Conservation (phyloP, 2,329 filamentous ascomycete species). For the Plectosphaerella cucumerina region DNA sequence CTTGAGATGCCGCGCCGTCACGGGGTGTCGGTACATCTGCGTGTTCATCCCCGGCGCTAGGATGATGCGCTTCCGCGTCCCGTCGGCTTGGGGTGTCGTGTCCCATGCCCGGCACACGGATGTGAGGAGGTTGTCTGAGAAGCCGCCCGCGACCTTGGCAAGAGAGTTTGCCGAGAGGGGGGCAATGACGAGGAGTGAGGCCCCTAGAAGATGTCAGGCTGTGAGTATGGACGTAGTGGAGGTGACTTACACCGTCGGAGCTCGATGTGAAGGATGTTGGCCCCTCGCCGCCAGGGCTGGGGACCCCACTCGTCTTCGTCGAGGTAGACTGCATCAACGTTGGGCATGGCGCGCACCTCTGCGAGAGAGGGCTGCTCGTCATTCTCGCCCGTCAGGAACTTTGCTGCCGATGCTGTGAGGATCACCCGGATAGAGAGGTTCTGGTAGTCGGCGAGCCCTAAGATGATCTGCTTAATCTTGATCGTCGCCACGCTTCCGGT, state of each 20-base stretch:
- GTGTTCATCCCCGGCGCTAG: conserved; percentile 86
- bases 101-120: conserved; percentile 85
- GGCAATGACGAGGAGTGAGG: conserved; percentile 73
- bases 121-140: conserved; percentile 73
- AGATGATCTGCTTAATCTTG: conserved; percentile 67
- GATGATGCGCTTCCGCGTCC: conserved; percentile 60
- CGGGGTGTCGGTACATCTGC: conserved; percentile 83
- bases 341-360: conserved; percentile 54
- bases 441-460: conserved; percentile 45
- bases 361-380: conserved; percentile 69
- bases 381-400: conserved; percentile 74
- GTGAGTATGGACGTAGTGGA: conserved; percentile 1
- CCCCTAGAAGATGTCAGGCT: conserved; percentile 46
- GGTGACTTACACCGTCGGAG: conserved; percentile 52
- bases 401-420: conserved; percentile 67
- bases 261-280: conserved; percentile 87
- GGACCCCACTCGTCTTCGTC: conserved; percentile 82
- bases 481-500: conserved; percentile 59
- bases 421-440: conserved; percentile 79
- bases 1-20: conserved; percentile 68
- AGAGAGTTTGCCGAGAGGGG: conserved; percentile 82
- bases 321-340: conserved; percentile 76
- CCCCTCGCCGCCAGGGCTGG: conserved; percentile 70
- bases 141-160: conserved; percentile 75
- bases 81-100: conserved; percentile 57